phyloP scores from a whole-genome alignment of 345 rosid species.

The Reutealis trisperma region DNA sequence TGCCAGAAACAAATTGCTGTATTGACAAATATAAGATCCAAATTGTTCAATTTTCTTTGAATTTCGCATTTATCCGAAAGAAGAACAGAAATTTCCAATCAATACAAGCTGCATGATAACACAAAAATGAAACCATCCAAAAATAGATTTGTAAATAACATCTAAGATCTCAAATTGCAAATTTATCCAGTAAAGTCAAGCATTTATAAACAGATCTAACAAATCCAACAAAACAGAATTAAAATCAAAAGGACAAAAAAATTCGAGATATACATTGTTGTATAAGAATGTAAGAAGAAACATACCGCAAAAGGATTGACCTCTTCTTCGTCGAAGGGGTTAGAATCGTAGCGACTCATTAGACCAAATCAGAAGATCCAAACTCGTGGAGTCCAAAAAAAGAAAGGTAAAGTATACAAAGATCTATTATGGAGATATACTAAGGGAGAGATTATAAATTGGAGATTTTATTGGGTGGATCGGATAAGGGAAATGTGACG shows the following conservation, averaged over 20 bases:
- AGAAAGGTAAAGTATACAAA: background rate
- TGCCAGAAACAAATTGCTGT: background rate
- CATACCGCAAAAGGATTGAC: conserved; percentile 94
- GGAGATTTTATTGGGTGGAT: background rate
- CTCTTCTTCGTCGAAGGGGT: conserved; percentile 82
- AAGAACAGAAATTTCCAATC: background rate
- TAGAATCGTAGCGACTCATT: conserved; percentile 76
- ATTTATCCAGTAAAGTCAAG: background rate
- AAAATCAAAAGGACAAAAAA: background rate
- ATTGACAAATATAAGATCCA: background rate
- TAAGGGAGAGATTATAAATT: background rate
- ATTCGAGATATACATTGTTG: background rate
- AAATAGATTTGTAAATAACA: background rate
- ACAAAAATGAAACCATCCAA: background rate
- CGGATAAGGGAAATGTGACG: background rate
- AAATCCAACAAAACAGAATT: background rate
- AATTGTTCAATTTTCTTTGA: background rate
- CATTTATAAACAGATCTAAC: background rate
- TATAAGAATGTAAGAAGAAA: background rate
- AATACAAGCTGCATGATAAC: background rate
- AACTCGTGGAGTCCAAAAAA: background rate
- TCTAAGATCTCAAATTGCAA: background rate
- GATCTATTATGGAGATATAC: background rate
- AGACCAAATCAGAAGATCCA: conserved; percentile 24
- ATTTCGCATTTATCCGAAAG: background rate